Conservation (phyloP, 768 basidiomycete genomes). For the Trametes maxima region DNA sequence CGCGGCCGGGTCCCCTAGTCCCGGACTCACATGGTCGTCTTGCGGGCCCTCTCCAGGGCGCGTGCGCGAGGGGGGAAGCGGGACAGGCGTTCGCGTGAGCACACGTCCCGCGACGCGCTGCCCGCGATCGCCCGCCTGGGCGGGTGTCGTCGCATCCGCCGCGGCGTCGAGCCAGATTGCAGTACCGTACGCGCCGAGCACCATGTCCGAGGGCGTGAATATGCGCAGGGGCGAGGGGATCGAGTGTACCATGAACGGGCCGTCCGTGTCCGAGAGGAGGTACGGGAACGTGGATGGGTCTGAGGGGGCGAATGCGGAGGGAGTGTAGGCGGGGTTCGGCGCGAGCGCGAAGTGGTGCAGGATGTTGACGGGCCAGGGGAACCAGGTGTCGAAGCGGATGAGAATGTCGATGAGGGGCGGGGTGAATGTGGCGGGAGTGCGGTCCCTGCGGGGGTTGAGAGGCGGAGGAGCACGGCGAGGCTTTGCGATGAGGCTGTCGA, state of each 20-base stretch:
- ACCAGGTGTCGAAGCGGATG: constrained; percentile 59
- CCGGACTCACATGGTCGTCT: constrained; percentile 14
- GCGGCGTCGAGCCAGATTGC: constrained; percentile 70
- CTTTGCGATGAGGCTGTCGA: constrained; percentile 52
- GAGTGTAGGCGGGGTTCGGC: constrained; percentile 41
- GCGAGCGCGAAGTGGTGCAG: constrained; percentile 62
- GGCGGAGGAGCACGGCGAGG: constrained; percentile 31
- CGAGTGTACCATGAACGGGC: constrained; percentile 20
- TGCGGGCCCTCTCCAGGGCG: neutral
- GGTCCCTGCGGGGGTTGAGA: neutral
- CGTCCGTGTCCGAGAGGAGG: constrained; percentile 16
- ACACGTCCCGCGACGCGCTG: constrained; percentile 60
- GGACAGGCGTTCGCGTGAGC: constrained; percentile 20
- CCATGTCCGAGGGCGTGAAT: constrained; percentile 55
- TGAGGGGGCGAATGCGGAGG: neutral
- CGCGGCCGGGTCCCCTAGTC: constrained; percentile 4
- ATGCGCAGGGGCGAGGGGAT: constrained; percentile 48
- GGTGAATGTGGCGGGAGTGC: neutral
- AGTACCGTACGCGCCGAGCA: constrained; percentile 59
- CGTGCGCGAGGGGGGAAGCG: neutral
- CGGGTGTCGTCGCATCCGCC: constrained; percentile 41
- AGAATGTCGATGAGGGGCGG: constrained; percentile 49
- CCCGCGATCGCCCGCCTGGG: constrained; percentile 42
- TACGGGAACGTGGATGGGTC: constrained; percentile 16
- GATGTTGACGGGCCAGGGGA: constrained; percentile 70